phyloP scores from a whole-genome alignment of 805 yeast species.

The Candida gorgasii region DNA sequence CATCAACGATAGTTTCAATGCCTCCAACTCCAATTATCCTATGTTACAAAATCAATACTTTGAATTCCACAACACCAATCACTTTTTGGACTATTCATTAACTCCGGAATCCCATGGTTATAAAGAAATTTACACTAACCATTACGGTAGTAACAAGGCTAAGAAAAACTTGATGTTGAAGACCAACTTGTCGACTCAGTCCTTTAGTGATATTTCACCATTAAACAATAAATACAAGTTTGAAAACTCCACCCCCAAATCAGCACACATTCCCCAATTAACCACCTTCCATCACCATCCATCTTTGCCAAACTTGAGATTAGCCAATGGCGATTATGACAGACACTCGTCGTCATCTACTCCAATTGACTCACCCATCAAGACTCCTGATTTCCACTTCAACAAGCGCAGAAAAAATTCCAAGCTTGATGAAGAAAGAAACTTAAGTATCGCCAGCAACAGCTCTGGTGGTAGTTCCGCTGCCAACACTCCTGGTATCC shows the following conservation, averaged over 20 bases:
- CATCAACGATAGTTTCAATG: conserved; percentile 24
- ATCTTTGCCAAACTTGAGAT: conserved; percentile 9
- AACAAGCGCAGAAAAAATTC: conserved; percentile 5
- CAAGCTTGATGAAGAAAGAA: conserved; percentile 10
- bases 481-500: conserved; percentile 10
- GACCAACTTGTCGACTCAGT: conserved; percentile 6
- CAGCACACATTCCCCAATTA: conserved; percentile 6
- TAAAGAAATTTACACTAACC: conserved; percentile 1
- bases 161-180: conserved; percentile 7
- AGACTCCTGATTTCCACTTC: conserved; percentile 6
- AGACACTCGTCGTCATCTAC: conserved; percentile 8
- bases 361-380: conserved; percentile 11
- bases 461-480: conserved; percentile 10
- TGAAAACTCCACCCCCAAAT: conserved; percentile 8
- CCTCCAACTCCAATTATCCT: conserved; percentile 2
- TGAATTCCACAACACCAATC: conserved; percentile 14
- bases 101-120: not conserved
- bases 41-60: conserved; percentile 10
- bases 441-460: conserved; percentile 2
- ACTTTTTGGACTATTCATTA: conserved; percentile 9
- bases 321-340: conserved; percentile 9
- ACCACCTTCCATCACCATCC: conserved; percentile 12
- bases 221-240: conserved; percentile 21
- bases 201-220: conserved; percentile 19
- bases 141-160: not conserved